Base-by-base conservation (phyloP, 768 basidiomycete species). In the Leccinum uliginosum region DNA sequence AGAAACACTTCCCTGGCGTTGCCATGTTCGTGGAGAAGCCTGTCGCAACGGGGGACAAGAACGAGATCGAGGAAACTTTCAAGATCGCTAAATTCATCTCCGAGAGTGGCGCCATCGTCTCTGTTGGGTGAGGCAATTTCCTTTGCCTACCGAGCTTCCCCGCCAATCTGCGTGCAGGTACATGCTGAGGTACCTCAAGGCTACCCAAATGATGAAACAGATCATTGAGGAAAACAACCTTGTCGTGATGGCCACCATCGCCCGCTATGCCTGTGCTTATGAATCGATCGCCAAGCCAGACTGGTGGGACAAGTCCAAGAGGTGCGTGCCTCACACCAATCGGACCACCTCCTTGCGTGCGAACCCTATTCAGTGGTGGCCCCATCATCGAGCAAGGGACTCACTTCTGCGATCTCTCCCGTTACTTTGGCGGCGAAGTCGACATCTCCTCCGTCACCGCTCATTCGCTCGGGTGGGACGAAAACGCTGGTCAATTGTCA, bases 351-450 rank as follows among this genome's bases (percentile, higher is more conserved):
- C 34, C 50, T 53, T 47, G 11, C 49, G 21, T 51, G 23, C 56
- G 29, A 59, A 59, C 35, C 24, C 60, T 49, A 7, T 56, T n/a
- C 17, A 62, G 89, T 67, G 87, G 83, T 53, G 91, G 91, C 19
- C 91, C 92, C 5, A 79, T 94, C 63, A 76, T 95, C 60, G 93
- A 93, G 72, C 90, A 93, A 76, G 95, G 92, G 48, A 98, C 96
- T 14, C 96, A 98, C 76, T 96, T 98, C 76, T 94, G 92, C 65
- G 94, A 98, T 75, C 81, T 97, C 45, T 97, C 93, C 40, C 88
- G 96, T 62, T 96, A 96, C 78, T 98, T 98, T 67, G 96, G 95
- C 51, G 96, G 96, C 15, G 91, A 96, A 62, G 92, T 97, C 56
- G 91, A 97, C 67, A 85, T 95, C 59, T 75, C 83, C 51, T 82